Conservation (phyloP, 169 alveolate species). For the Perkinsus marinus region DNA sequence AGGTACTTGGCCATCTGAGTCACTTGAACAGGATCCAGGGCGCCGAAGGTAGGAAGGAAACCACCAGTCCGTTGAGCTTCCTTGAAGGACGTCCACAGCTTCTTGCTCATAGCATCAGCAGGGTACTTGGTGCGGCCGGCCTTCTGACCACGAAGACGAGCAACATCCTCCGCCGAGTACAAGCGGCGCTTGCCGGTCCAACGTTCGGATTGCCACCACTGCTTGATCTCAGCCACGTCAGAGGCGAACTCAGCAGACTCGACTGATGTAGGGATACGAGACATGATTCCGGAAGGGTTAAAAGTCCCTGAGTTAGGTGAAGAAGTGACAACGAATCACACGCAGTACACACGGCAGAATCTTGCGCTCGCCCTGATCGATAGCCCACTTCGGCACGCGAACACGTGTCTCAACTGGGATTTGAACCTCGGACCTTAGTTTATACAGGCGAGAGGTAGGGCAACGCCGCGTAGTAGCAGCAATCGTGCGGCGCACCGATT, state of each 20-base stretch:
- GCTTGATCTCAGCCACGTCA: neutral
- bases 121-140: conserved; percentile 22
- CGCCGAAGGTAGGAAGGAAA: conserved; percentile 40
- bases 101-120: conserved; percentile 35
- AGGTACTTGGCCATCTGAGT: conserved; percentile 50
- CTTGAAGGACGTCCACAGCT: conserved; percentile 40
- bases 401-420: neutral
- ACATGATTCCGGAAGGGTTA: neutral
- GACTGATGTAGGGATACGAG: neutral
- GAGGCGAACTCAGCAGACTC: neutral
- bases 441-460: too few relatives aligned
- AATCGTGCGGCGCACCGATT: too few relatives aligned
- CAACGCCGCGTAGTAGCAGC: too few relatives aligned
- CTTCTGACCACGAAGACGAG: conserved; percentile 15
- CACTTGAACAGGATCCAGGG: conserved; percentile 55
- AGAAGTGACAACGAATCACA: too few relatives aligned
- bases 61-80: conserved; percentile 5
- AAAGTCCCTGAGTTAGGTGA: neutral
- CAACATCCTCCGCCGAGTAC: conserved; percentile 39
- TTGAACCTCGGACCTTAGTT: too few relatives aligned
- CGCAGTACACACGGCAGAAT: neutral
- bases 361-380: neutral
- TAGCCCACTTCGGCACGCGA: neutral
- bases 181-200: conserved; percentile 31
- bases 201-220: conserved; percentile 13